phyloP scores from a whole-genome alignment of 2,329 filamentous ascomycete genomes.

The Colletotrichum liriopes region DNA sequence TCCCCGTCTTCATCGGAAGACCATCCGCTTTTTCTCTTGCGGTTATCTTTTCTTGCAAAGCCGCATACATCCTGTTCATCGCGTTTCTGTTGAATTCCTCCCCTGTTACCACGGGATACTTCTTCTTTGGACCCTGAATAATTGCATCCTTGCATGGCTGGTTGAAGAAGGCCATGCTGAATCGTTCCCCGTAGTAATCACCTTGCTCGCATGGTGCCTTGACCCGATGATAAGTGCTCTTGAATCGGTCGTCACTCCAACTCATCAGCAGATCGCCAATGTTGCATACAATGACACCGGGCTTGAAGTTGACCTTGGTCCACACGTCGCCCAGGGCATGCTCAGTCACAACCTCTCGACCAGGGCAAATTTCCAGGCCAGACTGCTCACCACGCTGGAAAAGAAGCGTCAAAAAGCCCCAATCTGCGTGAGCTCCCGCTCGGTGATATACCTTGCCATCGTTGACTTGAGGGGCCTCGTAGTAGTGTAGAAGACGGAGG shows the following conservation, averaged over 20 bases:
- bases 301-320: slow-evolving; percentile 73
- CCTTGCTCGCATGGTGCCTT: slow-evolving; percentile 71
- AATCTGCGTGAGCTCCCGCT: slow-evolving; percentile 76
- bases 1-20: neutral
- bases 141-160: slow-evolving; percentile 71
- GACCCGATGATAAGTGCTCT: slow-evolving; percentile 76
- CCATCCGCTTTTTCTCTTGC: neutral
- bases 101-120: slow-evolving; percentile 72
- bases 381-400: slow-evolving; percentile 74
- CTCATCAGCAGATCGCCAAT: slow-evolving; percentile 78
- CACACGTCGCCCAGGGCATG: slow-evolving; percentile 73
- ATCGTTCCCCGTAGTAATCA: slow-evolving; percentile 72
- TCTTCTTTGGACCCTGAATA: slow-evolving; percentile 74
- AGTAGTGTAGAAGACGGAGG: slow-evolving; percentile 72
- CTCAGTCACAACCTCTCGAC: slow-evolving; percentile 71
- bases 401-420: slow-evolving; percentile 74
- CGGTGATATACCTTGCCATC: slow-evolving; percentile 66
- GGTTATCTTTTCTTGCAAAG: slow-evolving; percentile 18
- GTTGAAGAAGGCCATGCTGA: slow-evolving; percentile 78
- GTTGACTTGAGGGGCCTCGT: slow-evolving; percentile 56
- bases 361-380: slow-evolving; percentile 76
- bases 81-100: slow-evolving; percentile 67
- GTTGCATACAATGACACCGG: slow-evolving; percentile 74
- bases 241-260: slow-evolving; percentile 78
- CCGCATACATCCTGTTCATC: slow-evolving; percentile 24